Conservation (phyloP, 352 stramenopile species). For the Phytophthora melonis region DNA sequence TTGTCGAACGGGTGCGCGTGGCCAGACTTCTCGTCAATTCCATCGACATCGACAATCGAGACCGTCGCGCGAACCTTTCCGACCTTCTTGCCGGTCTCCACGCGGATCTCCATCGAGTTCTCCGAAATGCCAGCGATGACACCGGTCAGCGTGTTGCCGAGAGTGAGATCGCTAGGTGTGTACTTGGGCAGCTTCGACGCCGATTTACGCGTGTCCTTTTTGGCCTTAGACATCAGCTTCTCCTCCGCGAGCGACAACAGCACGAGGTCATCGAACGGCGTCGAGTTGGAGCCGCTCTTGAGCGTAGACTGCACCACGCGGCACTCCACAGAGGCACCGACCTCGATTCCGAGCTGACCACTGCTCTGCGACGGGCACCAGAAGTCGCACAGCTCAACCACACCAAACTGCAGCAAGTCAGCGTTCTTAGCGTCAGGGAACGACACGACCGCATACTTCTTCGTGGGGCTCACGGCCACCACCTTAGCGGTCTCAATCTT, state of each 20-base stretch:
- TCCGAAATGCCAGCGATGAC: slow-evolving; percentile 84
- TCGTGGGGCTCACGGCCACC: slow-evolving; percentile 56
- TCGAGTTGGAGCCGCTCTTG: slow-evolving; percentile 51
- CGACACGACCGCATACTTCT: slow-evolving; percentile 76
- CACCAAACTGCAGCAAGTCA: slow-evolving; percentile 53
- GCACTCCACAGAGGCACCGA: slow-evolving; percentile 49
- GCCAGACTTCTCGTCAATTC: slow-evolving; percentile 37
- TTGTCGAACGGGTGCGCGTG: slow-evolving; percentile 81
- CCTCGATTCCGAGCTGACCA: slow-evolving; percentile 61
- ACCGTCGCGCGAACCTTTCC: slow-evolving; percentile 83
- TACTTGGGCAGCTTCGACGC: slow-evolving; percentile 80
- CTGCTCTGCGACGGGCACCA: slow-evolving; percentile 77
- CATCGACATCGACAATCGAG: slow-evolving; percentile 88
- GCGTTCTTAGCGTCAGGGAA: slow-evolving; percentile 55
- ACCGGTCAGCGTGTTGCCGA: slow-evolving; percentile 77
- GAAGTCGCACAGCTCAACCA: slow-evolving; percentile 82
- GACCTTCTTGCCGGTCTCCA: slow-evolving; percentile 76
- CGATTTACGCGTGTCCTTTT: slow-evolving; percentile 41
- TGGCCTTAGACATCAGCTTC: slow-evolving; percentile 48
- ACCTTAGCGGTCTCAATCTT: slow-evolving; percentile 62
- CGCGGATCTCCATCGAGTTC: slow-evolving; percentile 83
- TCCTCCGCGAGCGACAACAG: slow-evolving; percentile 71
- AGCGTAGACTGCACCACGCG: slow-evolving; percentile 59
- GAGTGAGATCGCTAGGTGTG: slow-evolving; percentile 54
- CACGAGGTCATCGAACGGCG: slow-evolving; percentile 80